These are phyloP conservation scores for Hymenoscyphus fraxineus DNA, from an alignment of 2,329 filamentous ascomycete genomes.

Conservation along the genomic window DNA sequence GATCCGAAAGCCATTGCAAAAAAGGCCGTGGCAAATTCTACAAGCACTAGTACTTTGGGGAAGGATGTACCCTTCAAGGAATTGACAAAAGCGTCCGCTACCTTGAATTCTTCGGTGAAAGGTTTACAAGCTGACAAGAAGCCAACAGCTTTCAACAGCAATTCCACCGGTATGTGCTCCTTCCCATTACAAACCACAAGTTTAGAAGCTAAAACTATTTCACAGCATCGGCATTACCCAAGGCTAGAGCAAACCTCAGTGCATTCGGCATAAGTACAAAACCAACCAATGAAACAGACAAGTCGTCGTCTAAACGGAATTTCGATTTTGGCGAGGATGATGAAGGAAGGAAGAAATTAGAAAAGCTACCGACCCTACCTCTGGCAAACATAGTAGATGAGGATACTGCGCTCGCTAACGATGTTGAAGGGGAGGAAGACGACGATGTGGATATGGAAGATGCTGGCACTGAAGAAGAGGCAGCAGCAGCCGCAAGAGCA, in stretches of 20 bases:
- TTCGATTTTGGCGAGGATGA: slow-evolving; percentile 88
- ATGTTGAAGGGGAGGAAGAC: slow-evolving; percentile 60
- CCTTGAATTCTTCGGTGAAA: slow-evolving; percentile 39
- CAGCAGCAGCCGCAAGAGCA: slow-evolving; percentile 77
- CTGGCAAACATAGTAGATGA: slow-evolving; percentile 59
- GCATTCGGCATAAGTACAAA: slow-evolving; percentile 79
- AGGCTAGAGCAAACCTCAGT: slow-evolving; percentile 70
- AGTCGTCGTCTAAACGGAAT: slow-evolving; percentile 65
- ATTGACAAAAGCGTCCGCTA: slow-evolving; percentile 42
- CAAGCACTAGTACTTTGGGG: slow-evolving; percentile 52
- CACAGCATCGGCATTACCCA: slow-evolving; percentile 52
- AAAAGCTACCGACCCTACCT: slow-evolving; percentile 78
- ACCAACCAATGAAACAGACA: slow-evolving; percentile 60
- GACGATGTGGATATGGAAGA: slow-evolving; percentile 71
- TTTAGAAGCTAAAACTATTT: slow-evolving; percentile 16
- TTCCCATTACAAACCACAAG: slow-evolving; percentile 4
- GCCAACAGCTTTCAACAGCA: slow-evolving; percentile 39
- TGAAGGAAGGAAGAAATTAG: slow-evolving; percentile 79
- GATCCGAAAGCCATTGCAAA: slow-evolving; percentile 84
- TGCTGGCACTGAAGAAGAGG: slow-evolving; percentile 80
- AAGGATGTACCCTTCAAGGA: slow-evolving; percentile 50
- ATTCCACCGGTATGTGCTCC: slow-evolving; percentile 37
- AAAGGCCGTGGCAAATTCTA: slow-evolving; percentile 61
- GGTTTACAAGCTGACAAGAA: slow-evolving; percentile 42
- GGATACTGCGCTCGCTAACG: slow-evolving; percentile 51